Evolutionary conservation across 345 rosid species (phyloP).

Genomic region (Turritis glabra): DNA sequence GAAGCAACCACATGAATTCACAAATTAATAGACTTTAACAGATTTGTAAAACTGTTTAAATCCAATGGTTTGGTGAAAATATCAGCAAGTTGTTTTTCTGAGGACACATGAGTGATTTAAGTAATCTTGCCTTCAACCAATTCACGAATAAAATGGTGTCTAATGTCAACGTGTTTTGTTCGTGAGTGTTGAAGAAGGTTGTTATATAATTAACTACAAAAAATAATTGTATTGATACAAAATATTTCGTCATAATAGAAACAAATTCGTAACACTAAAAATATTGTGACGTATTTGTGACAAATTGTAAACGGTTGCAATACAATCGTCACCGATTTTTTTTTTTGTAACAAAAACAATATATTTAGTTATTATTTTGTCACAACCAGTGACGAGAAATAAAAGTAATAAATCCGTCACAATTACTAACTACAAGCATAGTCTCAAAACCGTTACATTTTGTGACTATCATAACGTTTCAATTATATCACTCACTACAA

Average conservation of each 20-base stretch:
- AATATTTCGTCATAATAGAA: not conserved
- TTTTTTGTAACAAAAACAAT: not conserved
- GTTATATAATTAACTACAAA: no score
- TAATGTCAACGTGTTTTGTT: no score
- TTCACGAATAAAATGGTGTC: no score
- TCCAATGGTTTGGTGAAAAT: no score
- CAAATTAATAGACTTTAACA: no score
- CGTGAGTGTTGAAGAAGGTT: no score
- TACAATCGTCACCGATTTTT: not conserved
- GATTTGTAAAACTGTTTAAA: no score
- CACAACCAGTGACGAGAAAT: not conserved
- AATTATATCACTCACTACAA: not conserved
- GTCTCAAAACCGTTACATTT: not conserved
- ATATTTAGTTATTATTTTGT: not conserved
- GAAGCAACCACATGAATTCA: no score
- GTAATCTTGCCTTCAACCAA: no score
- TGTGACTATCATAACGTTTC: not conserved
- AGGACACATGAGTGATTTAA: no score
- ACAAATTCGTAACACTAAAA: not conserved
- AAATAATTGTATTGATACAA: not conserved
- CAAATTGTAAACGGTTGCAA: not conserved
- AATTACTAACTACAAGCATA: not conserved
- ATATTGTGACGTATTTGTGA: not conserved
- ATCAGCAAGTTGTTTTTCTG: no score
- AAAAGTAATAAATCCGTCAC: not conserved